Evolutionary conservation across 1,139 yeast genomes (phyloP).

Genomic region (Kodamaea suecica): DNA sequence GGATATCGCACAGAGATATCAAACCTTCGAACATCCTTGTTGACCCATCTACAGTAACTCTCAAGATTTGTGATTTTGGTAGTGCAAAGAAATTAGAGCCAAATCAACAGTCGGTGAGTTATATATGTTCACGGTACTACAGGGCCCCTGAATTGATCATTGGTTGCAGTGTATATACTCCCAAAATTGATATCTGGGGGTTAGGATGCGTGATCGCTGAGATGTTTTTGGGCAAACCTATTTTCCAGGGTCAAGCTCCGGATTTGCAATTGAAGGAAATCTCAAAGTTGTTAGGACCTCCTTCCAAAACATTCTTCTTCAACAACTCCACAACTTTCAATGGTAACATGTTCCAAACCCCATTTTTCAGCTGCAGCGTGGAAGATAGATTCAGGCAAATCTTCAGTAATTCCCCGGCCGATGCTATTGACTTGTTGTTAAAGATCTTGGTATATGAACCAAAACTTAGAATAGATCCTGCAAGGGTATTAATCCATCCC

Average conservation of each 20-base stretch:
- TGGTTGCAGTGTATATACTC: slow-evolving; percentile 71
- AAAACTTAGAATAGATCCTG: slow-evolving; percentile 61
- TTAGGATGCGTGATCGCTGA: slow-evolving; percentile 83
- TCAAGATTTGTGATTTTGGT: slow-evolving; percentile 81
- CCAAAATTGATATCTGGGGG: slow-evolving; percentile 85
- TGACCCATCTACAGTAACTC: slow-evolving; percentile 61
- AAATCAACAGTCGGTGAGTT: slow-evolving; percentile 71
- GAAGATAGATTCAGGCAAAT: slow-evolving; percentile 65
- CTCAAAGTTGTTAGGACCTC: slow-evolving; percentile 72
- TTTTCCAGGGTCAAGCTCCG: slow-evolving; percentile 78
- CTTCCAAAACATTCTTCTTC: slow-evolving; percentile 69
- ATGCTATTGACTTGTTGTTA: slow-evolving; percentile 68
- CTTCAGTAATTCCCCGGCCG: slow-evolving; percentile 65
- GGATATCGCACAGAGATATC: slow-evolving; percentile 77
- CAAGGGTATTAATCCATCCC: slow-evolving; percentile 64
- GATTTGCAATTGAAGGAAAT: slow-evolving; percentile 73
- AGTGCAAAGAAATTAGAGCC: slow-evolving; percentile 75
- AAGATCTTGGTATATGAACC: slow-evolving; percentile 74
- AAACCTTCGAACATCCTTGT: slow-evolving; percentile 77
- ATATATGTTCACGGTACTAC: slow-evolving; percentile 76
- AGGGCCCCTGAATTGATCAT: slow-evolving; percentile 81
- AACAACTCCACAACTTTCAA: slow-evolving; percentile 71
- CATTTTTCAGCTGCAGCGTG: slow-evolving; percentile 59
- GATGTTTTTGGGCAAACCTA: slow-evolving; percentile 77
- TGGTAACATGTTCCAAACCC: slow-evolving; percentile 71